Evolutionary conservation across 2,329 filamentous ascomycete species (phyloP), one percentile per base, ranked within the genome.

Genomic region (Plectosphaerella plurivora): DNA sequence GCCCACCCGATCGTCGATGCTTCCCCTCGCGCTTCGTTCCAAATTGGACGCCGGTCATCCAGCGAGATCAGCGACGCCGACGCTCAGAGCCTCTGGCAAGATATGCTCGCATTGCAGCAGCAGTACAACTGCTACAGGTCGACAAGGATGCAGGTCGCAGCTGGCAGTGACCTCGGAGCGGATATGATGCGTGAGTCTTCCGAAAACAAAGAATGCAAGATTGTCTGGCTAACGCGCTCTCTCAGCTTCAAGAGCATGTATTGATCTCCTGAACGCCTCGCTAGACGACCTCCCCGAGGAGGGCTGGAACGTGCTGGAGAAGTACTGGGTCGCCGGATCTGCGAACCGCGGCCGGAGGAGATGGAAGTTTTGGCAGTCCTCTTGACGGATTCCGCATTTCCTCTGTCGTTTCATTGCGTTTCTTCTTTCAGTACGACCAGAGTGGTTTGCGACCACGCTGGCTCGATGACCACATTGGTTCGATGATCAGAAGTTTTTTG

Each of bases 201-300:
- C n/a, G 4, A 44, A 22, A n/a, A 15, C 37, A 7, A 16, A 14
- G 15, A 2, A 15, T 39, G 3, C 7, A 39, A 7, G 16, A 39
- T n/a, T n/a, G 15, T 7, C 15, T 39, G 3, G 46, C 50, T 50
- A 24, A 46, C 53, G 45, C 22, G 7, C 11, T 20, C 22, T 10
- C 11, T 20, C 22, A 61, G 60, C 60, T 20, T 61, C 60, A 3
- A 54, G 54, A 2, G 58, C 58, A 15, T 61, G 58, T 48, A 58
- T 61, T 15, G 55, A 59, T 24, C 53, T 61, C 36, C 60, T 61
- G 51, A 61, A 61, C 41, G 58, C 61, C 47, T 58, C 56, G 10
- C 58, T 60, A 46, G 57, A 59, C 25, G 53, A 53, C 5, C 52
- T 61, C 9, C 60, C 60, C n/a, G 56, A 60, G 20, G 60, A 60